Base-by-base conservation (phyloP, 202 grass and related monocot genomes). In the Cymbopogon flexuosus region DNA sequence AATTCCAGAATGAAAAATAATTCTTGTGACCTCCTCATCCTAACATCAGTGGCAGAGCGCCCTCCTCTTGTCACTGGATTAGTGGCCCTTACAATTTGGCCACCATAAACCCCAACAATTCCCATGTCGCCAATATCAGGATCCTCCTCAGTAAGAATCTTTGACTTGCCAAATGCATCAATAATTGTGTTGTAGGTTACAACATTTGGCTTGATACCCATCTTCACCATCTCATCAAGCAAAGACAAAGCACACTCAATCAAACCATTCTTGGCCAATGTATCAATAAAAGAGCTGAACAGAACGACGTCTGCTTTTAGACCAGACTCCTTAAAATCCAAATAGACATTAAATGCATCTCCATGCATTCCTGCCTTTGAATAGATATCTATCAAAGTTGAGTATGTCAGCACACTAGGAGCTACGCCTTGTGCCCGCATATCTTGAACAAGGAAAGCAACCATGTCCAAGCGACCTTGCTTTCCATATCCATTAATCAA, bases 201-300 rank as follows among this genome's bases (percentile, higher is more conserved):
- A 62, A 98, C 96, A 78, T 98, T 98, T 36, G 96, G 96, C 65
- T 91, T 91, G 65, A 98, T 95, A 76, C 96, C 88, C 71, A 87
- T 87, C 61, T 86, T 84, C 9, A 79, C 83, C 96, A 98, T 98
- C 85, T 98, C 96, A 88, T 95, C 93, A 59, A 98, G 87, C 88
- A 98, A 79, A 82, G 88, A 91, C 39, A 98, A 86, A 11, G 92
- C 90, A 82, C 96, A 98, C 66, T 98, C 96, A 22, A 98, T 79
- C 83, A 95, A 88, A 10, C 96, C 96, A 86, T 98, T 98, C 84
- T 98, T 98, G 14, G 96, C 96, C 79, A 98, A 87, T 43, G 84
- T 95, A 81, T 98, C 96, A 59, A 98, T 95, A 77, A 98, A 98
- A 83, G 96, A 95, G 81, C 96, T 98, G 74, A 95, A 98, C 62